Base-by-base conservation (phyloP, 352 stramenopile species). In the Globisporangium polare region DNA sequence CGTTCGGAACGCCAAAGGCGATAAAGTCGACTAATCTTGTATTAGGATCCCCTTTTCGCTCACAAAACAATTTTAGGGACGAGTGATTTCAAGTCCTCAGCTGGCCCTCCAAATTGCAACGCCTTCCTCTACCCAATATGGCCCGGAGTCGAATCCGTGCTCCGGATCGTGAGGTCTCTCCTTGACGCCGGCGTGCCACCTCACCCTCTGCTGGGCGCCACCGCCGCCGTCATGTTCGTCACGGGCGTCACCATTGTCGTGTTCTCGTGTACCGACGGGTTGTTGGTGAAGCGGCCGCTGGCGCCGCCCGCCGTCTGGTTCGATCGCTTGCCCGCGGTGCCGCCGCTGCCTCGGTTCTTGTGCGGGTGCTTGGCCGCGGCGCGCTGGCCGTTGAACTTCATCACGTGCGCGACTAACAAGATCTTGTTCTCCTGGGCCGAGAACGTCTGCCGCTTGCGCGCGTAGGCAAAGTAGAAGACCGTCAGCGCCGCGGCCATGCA, bases 331-430 rank as follows among this genome's bases (percentile, higher is more conserved):
- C 41, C 24, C 18, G 18, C 18, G 6, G 17, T 47, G 18, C 33
- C 41, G 18, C 15, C n/a, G 18, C 17, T 47, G 5, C 8, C 18
- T 47, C 5, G 41, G 6, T 47, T 47, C 33, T 17, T 39, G 9
- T 15, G 9, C 5, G 18, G 6, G 18, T 5, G 6, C 41, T n/a
- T 24, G 41, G 12, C 41, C 17, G 15, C 18, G 4, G 41, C 6
- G 41, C 41, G 41, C 41, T 47, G 17, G 5, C 15, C 35, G 45
- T 69, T 69, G 58, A 69, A 70, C 47, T 71, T 73, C 10, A 57
- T 50, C 35, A 73, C 62, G 35, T 76, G 69, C 18, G 57, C 69
- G 33, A 73, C 68, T 4, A 76, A 58, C n/a, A 73, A 24, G 1
- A 76, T 51, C 3, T 43, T 29, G 9, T 65, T 70, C 53, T 73